Conservation (phyloP, 2,329 filamentous ascomycete species). For the Fusarium anthophilum region DNA sequence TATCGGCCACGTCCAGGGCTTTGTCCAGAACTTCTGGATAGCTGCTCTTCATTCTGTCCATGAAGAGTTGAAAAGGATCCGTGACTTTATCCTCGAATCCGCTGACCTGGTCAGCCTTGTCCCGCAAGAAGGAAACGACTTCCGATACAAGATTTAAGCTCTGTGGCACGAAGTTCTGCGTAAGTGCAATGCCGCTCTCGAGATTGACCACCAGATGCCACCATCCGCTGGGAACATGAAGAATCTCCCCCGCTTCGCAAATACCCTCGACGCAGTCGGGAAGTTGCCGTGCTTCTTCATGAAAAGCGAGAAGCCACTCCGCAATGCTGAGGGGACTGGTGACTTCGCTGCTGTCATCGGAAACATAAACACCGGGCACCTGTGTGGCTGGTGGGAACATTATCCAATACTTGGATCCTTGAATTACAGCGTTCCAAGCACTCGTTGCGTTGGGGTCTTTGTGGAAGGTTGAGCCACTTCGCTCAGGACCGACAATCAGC, state of each 20-base stretch:
- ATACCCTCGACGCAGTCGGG: slow-evolving; percentile 87
- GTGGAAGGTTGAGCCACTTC: slow-evolving; percentile 94
- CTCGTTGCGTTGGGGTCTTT: slow-evolving; percentile 79
- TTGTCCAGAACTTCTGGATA: slow-evolving; percentile 75
- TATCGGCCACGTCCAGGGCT: slow-evolving; percentile 72
- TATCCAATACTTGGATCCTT: slow-evolving; percentile 96
- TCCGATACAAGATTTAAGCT: slow-evolving; percentile 69
- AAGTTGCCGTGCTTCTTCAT: slow-evolving; percentile 79
- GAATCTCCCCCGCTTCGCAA: slow-evolving; percentile 82
- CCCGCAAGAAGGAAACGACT: slow-evolving; percentile 80
- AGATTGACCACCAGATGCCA: slow-evolving; percentile 96
- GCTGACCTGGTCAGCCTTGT: slow-evolving; percentile 86
- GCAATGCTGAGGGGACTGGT: slow-evolving; percentile 94
- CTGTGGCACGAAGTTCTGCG: slow-evolving; percentile 91
- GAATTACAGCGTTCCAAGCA: slow-evolving; percentile 94
- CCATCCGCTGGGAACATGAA: slow-evolving; percentile 95
- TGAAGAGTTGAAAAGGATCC: slow-evolving; percentile 80
- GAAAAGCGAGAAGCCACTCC: slow-evolving; percentile 95
- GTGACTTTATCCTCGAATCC: slow-evolving; percentile 79
- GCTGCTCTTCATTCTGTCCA: slow-evolving; percentile 69
- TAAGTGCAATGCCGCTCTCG: slow-evolving; percentile 84
- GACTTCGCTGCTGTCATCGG: slow-evolving; percentile 88
- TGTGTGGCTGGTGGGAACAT: slow-evolving; percentile 87
- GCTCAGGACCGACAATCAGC: slow-evolving; percentile 88
- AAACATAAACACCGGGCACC: slow-evolving; percentile 91